phyloP scores from a whole-genome alignment of 495 filamentous ascomycete genomes.

The Corynascus novoguineensis region DNA sequence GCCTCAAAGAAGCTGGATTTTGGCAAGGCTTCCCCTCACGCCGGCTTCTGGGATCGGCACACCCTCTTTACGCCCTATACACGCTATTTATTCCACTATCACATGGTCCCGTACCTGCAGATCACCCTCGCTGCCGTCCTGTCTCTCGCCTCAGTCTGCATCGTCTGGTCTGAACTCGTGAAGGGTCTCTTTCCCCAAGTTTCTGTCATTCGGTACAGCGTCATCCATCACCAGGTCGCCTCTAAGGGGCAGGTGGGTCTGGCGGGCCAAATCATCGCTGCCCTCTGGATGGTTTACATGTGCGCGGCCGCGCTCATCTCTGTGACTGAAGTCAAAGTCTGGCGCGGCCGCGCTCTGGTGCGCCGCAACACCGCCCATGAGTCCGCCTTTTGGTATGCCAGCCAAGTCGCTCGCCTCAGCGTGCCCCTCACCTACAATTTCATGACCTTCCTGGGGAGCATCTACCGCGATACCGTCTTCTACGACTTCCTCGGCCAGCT shows the following conservation, averaged over 20 bases:
- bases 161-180: constrained; percentile 89
- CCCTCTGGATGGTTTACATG: constrained; percentile 93
- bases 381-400: constrained; percentile 90
- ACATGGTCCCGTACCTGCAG: constrained; percentile 60
- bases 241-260: constrained; percentile 69
- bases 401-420: constrained; percentile 81
- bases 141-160: constrained; percentile 66
- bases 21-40: constrained; percentile 49
- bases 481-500: constrained; percentile 78
- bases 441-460: constrained; percentile 71
- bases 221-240: constrained; percentile 68
- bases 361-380: constrained; percentile 84
- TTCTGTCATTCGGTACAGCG: constrained; percentile 77
- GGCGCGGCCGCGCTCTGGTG: constrained; percentile 88
- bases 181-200: constrained; percentile 67
- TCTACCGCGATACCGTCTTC: constrained; percentile 71
- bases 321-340: constrained; percentile 84
- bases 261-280: constrained; percentile 74
- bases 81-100: constrained; percentile 69
- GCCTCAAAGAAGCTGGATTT: constrained; percentile 77
- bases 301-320: constrained; percentile 72
- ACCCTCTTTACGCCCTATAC: constrained; percentile 77
- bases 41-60: constrained; percentile 48
- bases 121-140: constrained; percentile 59
- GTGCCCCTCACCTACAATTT: constrained; percentile 95